phyloP scores from a whole-genome alignment of 192 early-diverging fungal species.

The Backusella luteola region DNA sequence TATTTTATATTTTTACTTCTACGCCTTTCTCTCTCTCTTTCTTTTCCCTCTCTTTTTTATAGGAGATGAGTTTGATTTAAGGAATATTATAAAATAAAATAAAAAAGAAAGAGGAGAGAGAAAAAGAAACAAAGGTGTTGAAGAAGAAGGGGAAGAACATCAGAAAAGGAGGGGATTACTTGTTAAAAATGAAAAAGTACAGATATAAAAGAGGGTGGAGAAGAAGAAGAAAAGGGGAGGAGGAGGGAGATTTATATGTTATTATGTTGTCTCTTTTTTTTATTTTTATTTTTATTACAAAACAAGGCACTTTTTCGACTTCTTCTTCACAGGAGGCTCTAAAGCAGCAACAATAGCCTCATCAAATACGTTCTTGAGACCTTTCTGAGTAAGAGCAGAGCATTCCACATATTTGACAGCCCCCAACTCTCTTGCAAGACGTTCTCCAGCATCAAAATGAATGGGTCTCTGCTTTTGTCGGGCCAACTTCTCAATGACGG shows the following conservation, averaged over 20 bases:
- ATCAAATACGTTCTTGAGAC: slow-evolving; percentile 92
- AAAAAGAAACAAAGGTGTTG: neutral
- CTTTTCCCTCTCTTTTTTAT: neutral
- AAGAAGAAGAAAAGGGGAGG: neutral
- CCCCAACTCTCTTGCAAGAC: slow-evolving; percentile 76
- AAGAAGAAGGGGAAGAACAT: neutral
- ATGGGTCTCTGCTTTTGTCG: slow-evolving; percentile 85
- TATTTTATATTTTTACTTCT: neutral
- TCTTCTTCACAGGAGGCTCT: slow-evolving; percentile 81
- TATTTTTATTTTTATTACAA: slow-evolving; percentile 50
- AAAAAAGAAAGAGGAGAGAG: slow-evolving; percentile 16
- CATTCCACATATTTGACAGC: slow-evolving; percentile 96
- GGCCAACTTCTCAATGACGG: slow-evolving; percentile 73
- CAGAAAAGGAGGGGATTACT: neutral
- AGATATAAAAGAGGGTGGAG: neutral
- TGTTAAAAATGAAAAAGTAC: neutral
- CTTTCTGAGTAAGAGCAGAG: slow-evolving; percentile 87
- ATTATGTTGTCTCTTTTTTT: neutral
- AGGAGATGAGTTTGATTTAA: neutral
- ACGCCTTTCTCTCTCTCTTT: neutral
- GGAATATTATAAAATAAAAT: slow-evolving; percentile 6
- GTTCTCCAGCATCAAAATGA: slow-evolving; percentile 74
- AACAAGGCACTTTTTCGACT: slow-evolving; percentile 77
- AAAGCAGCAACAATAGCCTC: slow-evolving; percentile 97
- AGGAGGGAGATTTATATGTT: neutral